These are phyloP conservation scores for Pseudogymnoascus sp. DNA, from an alignment of 2,329 filamentous ascomycete species.

Conservation along the genomic window DNA sequence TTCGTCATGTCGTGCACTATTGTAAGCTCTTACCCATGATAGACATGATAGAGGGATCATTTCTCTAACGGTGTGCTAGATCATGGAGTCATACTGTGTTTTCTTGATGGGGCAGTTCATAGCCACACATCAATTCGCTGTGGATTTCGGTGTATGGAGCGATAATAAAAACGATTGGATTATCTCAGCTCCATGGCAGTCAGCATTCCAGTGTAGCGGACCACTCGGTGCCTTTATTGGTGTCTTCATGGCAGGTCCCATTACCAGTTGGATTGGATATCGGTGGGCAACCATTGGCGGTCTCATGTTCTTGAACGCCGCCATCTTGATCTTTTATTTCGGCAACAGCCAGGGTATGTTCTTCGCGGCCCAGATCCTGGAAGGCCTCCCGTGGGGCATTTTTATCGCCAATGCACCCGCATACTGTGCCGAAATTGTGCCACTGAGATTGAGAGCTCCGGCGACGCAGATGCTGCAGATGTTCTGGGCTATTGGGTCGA, in stretches of 20 bases:
- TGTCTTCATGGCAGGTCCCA: conserved; percentile 51
- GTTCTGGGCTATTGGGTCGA: conserved; percentile 56
- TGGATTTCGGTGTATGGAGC: conserved; percentile 39
- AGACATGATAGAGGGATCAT: conserved; percentile 11
- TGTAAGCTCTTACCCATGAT: conserved; percentile 24
- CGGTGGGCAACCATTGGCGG: conserved; percentile 49
- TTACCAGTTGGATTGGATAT: conserved; percentile 52
- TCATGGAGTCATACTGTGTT: conserved; percentile 44
- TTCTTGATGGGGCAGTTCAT: conserved; percentile 55
- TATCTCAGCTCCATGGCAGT: conserved; percentile 50
- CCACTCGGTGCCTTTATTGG: conserved; percentile 53
- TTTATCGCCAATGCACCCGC: conserved; percentile 34
- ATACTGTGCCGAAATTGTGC: conserved; percentile 42
- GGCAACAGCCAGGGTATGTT: conserved; percentile 34
- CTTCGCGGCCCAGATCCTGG: conserved; percentile 49
- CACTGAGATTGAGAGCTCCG: conserved; percentile 48
- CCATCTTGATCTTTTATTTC: conserved; percentile 36
- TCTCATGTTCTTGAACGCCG: conserved; percentile 47
- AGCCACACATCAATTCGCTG: conserved; percentile 40
- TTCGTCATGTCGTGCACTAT: conserved; percentile 50
- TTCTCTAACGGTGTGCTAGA: conserved; percentile 12
- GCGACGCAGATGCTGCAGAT: conserved; percentile 58
- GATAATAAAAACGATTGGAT: conserved; percentile 23
- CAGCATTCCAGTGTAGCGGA: conserved; percentile 47
- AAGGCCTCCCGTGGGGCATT: conserved; percentile 44